A percentile compares a stretch with the other conserved stretches of the same genome.
These are phyloP conservation scores for Testicularia cyperi DNA, from an alignment of 1,284 basidiomycete genomes.

Conservation along the genomic window DNA sequence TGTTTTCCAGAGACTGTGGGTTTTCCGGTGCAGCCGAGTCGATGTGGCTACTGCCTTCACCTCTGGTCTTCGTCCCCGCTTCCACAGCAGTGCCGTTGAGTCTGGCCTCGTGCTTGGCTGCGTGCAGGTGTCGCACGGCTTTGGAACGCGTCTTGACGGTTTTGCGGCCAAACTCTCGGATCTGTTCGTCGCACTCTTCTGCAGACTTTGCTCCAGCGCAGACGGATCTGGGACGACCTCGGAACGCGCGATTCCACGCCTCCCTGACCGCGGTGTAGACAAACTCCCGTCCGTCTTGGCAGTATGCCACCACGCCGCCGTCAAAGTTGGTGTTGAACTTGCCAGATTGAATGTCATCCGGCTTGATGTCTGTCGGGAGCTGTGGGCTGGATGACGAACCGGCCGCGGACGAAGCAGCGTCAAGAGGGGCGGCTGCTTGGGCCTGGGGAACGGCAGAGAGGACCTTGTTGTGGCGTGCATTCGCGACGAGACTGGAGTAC, in stretches of 20 bases:
- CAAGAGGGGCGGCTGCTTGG: too few relatives aligned
- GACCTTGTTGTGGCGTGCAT: conserved; percentile 45
- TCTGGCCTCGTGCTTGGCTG: conserved; percentile 2
- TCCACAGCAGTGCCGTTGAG: background rate
- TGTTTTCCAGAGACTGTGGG: background rate
- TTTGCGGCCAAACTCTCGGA: conserved; percentile 5
- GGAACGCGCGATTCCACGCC: conserved; percentile 37
- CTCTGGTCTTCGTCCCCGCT: background rate
- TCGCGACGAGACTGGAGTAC: conserved; percentile 69
- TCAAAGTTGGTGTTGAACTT: conserved; percentile 6
- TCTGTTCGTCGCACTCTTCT: conserved; percentile 7
- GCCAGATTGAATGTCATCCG: background rate
- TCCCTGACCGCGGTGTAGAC: conserved; percentile 24
- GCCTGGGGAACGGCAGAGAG: too few relatives aligned
- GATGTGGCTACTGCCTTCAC: background rate
- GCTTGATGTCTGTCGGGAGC: too few relatives aligned
- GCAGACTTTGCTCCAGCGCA: background rate
- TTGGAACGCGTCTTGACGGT: conserved; percentile 15
- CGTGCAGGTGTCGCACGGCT: conserved; percentile 3
- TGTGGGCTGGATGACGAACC: too few relatives aligned
- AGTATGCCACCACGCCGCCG: conserved; percentile 19
- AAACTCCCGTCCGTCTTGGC: conserved; percentile 50
- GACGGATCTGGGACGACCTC: conserved; percentile 8
- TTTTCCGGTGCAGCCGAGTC: too few relatives aligned
- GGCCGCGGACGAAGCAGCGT: too few relatives aligned